Evolutionary conservation across 2,329 filamentous ascomycete species (phyloP).

Genomic region (Thyridium curvatum): DNA sequence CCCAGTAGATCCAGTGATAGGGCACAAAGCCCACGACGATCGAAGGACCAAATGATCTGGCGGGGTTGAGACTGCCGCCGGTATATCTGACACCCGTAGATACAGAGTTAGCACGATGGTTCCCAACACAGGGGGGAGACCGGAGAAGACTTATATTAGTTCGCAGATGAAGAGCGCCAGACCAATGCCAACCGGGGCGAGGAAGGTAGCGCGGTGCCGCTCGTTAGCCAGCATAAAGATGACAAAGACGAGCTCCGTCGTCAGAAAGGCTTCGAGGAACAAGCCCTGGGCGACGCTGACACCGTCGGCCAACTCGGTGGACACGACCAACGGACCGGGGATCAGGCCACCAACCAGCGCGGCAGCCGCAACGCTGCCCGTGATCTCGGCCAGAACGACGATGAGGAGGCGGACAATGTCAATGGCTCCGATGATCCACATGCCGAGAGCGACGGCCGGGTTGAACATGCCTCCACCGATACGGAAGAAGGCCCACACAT

Average conservation of each 20-base stretch:
- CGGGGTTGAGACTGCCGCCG: constrained; percentile 34
- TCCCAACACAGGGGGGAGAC: constrained; percentile 14
- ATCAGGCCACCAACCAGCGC: no score
- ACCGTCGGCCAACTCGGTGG: constrained; percentile 36
- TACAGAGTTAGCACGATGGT: constrained; percentile 5
- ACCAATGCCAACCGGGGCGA: constrained; percentile 63
- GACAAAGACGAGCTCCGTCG: constrained; percentile 50
- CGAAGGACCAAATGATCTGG: constrained; percentile 36
- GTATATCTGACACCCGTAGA: constrained; percentile 29
- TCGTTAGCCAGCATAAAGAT: constrained; percentile 61
- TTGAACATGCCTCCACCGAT: constrained; percentile 37
- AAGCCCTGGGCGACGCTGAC: constrained; percentile 44
- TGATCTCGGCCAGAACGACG: no score
- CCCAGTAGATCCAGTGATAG: constrained; percentile 39
- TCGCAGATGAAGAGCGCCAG: constrained; percentile 53
- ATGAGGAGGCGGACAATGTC: not conserved
- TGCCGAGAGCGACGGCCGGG: constrained; percentile 22
- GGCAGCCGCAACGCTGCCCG: no score
- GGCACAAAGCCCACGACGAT: constrained; percentile 27
- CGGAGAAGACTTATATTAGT: constrained; percentile 11
- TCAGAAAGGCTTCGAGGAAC: constrained; percentile 58
- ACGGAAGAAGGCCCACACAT: constrained; percentile 43
- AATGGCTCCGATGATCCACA: constrained; percentile 1
- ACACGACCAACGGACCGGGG: no score
- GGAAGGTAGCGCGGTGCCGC: constrained; percentile 60